A percentile compares a stretch with the other conserved stretches of the same genome.
Evolutionary conservation across 495 filamentous ascomycete species (phyloP).

Genomic region (Xylaria palmicola): DNA sequence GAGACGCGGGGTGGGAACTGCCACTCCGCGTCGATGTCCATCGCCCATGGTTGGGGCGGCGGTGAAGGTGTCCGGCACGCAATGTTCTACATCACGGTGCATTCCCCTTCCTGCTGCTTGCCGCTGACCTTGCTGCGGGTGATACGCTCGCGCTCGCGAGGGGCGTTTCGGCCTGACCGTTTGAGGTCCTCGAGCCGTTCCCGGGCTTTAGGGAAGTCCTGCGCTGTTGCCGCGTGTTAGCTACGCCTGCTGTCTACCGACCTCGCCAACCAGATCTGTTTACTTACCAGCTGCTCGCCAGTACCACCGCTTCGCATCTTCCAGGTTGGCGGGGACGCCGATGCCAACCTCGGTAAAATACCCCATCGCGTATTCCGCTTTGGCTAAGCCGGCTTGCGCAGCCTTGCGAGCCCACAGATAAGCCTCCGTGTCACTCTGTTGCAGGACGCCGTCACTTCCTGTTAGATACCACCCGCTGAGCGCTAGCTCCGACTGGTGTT

Average conservation of each 20-base stretch:
- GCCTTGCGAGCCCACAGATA: constrained; percentile 97
- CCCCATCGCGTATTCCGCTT: constrained; percentile 97
- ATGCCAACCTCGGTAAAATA: constrained; percentile 97
- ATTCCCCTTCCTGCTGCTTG: constrained; percentile 83
- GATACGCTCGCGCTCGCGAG: constrained; percentile 70
- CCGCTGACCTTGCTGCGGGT: constrained; percentile 78
- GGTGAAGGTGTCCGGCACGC: constrained; percentile 18
- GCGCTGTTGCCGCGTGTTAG: constrained; percentile 56
- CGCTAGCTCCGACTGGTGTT: constrained; percentile 91
- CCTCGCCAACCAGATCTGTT: neutral
- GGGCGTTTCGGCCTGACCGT: constrained; percentile 65
- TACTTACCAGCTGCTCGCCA: constrained; percentile 93
- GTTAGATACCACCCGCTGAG: constrained; percentile 97
- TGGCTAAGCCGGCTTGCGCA: constrained; percentile 75
- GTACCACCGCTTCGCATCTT: constrained; percentile 98
- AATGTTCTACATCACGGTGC: constrained; percentile 68
- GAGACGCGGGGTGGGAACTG: neutral
- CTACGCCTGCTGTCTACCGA: neutral
- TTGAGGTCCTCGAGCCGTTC: constrained; percentile 92
- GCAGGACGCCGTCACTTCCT: constrained; percentile 79
- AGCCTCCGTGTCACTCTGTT: constrained; percentile 92
- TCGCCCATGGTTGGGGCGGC: neutral
- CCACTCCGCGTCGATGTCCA: constrained; percentile 13
- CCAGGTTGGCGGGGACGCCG: constrained; percentile 77
- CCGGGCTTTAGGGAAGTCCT: constrained; percentile 89